Evolutionary conservation across 2,329 filamentous ascomycete genomes (phyloP).

Genomic region (Penicillium expansum): DNA sequence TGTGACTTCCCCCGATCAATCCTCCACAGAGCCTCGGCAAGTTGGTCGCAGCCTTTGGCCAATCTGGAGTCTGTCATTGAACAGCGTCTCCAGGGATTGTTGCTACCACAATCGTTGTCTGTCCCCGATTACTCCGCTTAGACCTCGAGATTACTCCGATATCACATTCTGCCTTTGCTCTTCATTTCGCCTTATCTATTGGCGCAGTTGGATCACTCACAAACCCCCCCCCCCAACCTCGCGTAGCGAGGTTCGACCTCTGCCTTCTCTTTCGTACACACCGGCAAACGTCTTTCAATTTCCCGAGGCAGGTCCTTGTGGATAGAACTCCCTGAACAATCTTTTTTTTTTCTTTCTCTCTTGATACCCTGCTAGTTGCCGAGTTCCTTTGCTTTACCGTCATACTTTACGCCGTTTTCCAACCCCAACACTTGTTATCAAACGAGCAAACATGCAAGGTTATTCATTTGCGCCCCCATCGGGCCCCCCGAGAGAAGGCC

Average conservation of each 20-base stretch:
- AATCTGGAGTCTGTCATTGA: neutral
- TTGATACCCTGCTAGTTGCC: slow-evolving; percentile 1
- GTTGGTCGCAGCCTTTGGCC: neutral
- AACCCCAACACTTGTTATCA: neutral
- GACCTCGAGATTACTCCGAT: neutral
- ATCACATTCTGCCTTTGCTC: neutral
- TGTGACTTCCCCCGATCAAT: neutral
- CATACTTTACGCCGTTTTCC: slow-evolving; percentile 24
- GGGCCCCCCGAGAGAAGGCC: slow-evolving; percentile 67
- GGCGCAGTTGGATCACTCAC: neutral
- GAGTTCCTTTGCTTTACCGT: neutral
- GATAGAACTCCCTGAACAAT: neutral
- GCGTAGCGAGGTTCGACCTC: neutral
- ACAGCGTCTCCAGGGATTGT: neutral
- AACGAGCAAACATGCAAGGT: slow-evolving; percentile 56
- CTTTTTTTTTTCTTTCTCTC: neutral
- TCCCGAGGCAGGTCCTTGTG: slow-evolving; percentile 21
- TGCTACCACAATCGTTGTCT: neutral
- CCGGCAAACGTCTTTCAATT: neutral
- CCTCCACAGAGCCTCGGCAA: neutral
- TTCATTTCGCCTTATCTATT: neutral
- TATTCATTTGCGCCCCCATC: slow-evolving; percentile 71
- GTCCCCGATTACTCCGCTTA: neutral
- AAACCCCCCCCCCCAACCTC: neutral
- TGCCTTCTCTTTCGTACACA: neutral